A percentile compares a stretch with the other conserved stretches of the same genome.
phyloP scores from a whole-genome alignment of 768 basidiomycete genomes.

The Psilocybe sp. region DNA sequence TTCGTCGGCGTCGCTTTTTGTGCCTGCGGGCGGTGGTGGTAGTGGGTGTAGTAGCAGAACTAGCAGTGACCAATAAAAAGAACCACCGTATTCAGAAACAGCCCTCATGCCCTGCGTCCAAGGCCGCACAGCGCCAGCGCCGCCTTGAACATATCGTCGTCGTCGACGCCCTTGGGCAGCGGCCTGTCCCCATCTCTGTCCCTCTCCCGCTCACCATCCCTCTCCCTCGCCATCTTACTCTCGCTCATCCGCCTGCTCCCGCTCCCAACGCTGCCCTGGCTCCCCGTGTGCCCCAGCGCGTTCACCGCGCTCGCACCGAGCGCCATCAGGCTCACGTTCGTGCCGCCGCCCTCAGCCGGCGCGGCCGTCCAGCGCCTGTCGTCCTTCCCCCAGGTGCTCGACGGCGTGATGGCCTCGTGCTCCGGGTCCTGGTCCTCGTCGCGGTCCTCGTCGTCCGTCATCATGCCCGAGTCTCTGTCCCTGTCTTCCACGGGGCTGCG shows the following conservation, averaged over 20 bases:
- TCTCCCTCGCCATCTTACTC: no score
- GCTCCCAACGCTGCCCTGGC: no score
- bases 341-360: conserved; percentile 16
- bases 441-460: conserved; percentile 18
- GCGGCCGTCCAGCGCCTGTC: conserved; percentile 34
- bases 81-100: no score
- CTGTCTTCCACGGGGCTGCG: background rate
- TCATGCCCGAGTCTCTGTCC: conserved; percentile 4
- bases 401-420: conserved; percentile 65
- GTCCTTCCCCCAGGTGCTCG: conserved; percentile 45
- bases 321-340: conserved; percentile 6
- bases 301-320: conserved; percentile 9
- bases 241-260: no score
- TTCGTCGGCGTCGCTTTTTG: no score
- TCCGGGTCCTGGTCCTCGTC: conserved; percentile 69
- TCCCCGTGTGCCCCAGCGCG: background rate
- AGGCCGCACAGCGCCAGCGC: conserved; percentile 66
- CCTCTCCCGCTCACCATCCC: no score
- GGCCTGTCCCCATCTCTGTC: no score
- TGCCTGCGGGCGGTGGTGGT: no score
- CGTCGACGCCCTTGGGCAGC: conserved; percentile 30
- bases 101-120: conserved; percentile 21
- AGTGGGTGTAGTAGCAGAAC: no score
- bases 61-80: no score
- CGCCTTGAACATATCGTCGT: conserved; percentile 70